These are phyloP conservation scores for Penicillium paxilli DNA, from an alignment of 495 filamentous ascomycete genomes.

Conservation along the genomic window DNA sequence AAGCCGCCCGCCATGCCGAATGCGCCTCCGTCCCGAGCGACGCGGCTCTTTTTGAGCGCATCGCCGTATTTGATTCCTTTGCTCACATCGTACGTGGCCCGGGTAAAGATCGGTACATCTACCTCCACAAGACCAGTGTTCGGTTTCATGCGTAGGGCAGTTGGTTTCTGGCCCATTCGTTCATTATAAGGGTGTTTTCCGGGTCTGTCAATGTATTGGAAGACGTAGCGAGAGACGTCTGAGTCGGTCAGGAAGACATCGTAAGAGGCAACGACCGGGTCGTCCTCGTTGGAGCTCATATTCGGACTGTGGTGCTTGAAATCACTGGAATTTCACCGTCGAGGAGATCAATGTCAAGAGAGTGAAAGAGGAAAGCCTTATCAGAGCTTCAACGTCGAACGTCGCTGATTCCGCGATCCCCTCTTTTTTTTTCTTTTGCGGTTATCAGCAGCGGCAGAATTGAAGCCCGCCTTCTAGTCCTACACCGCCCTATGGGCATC, in stretches of 20 bases:
- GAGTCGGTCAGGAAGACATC: constrained; percentile 61
- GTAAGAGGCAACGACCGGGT: constrained; percentile 60
- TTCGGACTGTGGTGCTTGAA: neutral
- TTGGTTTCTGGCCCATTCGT: constrained; percentile 51
- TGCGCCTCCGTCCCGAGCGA: constrained; percentile 56
- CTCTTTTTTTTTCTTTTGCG: neutral
- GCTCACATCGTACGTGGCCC: constrained; percentile 60
- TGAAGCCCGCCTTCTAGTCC: no score
- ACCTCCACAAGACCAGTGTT: constrained; percentile 70
- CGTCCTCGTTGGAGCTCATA: constrained; percentile 38
- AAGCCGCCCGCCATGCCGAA: constrained; percentile 62
- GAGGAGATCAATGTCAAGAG: neutral
- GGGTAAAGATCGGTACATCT: constrained; percentile 66
- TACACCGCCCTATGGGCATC: no score
- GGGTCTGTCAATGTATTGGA: constrained; percentile 65
- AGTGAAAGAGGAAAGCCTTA: neutral
- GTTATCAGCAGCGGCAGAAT: neutral
- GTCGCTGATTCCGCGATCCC: neutral
- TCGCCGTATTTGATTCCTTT: constrained; percentile 68
- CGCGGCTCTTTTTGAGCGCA: constrained; percentile 56
- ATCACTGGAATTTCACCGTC: neutral
- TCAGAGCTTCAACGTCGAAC: neutral
- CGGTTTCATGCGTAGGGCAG: constrained; percentile 65
- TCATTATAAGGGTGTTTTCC: constrained; percentile 57
- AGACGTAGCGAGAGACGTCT: constrained; percentile 54